Conservation (phyloP, 768 basidiomycete genomes). For the Calocera cornea region DNA sequence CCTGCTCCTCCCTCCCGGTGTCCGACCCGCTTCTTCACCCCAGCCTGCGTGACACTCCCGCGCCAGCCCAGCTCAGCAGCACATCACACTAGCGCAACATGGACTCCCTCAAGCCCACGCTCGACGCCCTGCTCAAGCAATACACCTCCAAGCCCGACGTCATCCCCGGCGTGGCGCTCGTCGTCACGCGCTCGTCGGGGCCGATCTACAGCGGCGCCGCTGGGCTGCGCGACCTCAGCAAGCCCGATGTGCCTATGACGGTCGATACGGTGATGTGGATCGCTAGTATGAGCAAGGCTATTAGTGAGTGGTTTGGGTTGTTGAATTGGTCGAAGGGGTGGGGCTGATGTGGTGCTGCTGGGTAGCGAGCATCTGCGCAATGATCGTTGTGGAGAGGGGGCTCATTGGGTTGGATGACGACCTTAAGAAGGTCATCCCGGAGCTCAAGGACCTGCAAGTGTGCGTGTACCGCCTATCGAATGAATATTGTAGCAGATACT, state of each 20-base stretch:
- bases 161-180: background rate
- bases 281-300: background rate
- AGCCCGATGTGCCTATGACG: background rate
- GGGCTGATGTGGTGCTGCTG: no score
- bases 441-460: background rate
- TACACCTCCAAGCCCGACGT: background rate
- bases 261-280: conserved; percentile 1
- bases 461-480: background rate
- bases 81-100: background rate
- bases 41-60: background rate
- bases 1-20: no score
- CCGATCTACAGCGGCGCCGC: background rate
- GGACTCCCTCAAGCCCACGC: background rate
- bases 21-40: background rate
- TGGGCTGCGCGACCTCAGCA: background rate
- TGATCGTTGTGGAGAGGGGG: background rate
- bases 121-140: background rate
- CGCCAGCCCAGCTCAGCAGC: no score
- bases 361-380: background rate
- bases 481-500: background rate
- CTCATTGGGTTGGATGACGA: background rate
- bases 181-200: background rate
- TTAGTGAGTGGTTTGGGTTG: background rate
- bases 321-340: background rate
- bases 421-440: background rate